Evolutionary conservation across 768 basidiomycete species (phyloP).

Genomic region (Fibroporia radiculosa): DNA sequence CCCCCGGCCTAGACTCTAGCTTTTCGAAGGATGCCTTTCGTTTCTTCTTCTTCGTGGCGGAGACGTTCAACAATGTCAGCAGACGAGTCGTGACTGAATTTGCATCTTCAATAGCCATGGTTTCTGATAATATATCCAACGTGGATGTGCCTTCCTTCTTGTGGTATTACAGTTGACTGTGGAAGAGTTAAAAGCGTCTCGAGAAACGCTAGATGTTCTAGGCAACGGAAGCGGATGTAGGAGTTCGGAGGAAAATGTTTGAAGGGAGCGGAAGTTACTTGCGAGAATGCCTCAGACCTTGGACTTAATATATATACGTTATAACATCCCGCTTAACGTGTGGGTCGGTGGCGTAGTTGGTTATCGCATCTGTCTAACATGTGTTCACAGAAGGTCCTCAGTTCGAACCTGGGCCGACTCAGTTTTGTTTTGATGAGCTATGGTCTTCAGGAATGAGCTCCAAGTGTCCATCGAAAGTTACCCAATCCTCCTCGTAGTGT

Average conservation of each 20-base stretch:
- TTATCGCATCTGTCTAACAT: slow-evolving; percentile 80
- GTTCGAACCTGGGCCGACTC: slow-evolving; percentile 14
- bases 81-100: slow-evolving; percentile 69
- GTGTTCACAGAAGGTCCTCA: slow-evolving; percentile 14
- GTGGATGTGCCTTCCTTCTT: too few species aligned
- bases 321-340: not conserved
- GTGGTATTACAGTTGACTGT: not conserved
- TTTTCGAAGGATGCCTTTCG: slow-evolving; percentile 33
- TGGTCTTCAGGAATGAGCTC: too few species aligned
- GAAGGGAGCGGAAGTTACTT: not conserved
- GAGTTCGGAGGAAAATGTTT: too few species aligned
- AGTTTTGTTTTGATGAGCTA: too few species aligned
- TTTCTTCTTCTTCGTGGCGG: slow-evolving; percentile 66
- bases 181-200: not conserved
- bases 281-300: not conserved
- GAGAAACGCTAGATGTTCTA: not conserved
- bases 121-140: too few species aligned
- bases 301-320: not conserved
- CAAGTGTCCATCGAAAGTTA: too few species aligned
- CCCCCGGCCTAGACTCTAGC: slow-evolving; percentile 29
- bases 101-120: slow-evolving; percentile 24
- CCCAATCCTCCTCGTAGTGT: too few species aligned
- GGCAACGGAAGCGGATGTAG: not conserved
- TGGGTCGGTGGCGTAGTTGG: slow-evolving; percentile 68
- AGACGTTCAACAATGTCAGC: slow-evolving; percentile 84